Base-by-base conservation (phyloP, 2,329 filamentous ascomycete genomes). In the Exophiala xenobiotica region DNA sequence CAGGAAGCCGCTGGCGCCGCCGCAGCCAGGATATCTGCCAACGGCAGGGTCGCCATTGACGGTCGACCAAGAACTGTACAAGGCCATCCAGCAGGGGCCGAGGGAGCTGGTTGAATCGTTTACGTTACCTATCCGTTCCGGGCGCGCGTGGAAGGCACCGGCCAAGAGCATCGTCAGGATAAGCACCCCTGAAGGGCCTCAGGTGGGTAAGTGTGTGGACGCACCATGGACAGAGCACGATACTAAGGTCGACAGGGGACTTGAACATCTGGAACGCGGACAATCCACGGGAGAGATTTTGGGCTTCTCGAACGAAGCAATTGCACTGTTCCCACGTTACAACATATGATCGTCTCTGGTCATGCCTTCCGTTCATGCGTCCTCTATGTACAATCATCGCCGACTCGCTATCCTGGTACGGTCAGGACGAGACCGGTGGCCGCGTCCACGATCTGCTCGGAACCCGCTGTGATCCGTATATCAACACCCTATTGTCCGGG, bases 391-490 rank as follows among this genome's bases (percentile, higher is more conserved):
- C 88, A 0, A 86, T 93, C 23, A 50, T 62, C 26, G 54, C 49
- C 14, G 88, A 93, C 67, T 81, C 78, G n/a, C 70, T 92, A 11
- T 66, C 65, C 14, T 67, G 76, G 71, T 84, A 86, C 64, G 80
- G 81, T 49, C 65, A 73, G 40, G 78, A 87, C 65, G 72, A 79
- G 64, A 77, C 84, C 63, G 84, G 87, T 62, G 76, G 87, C 43
- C 70, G 82, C 51, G 78, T 88, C 29, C 88, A 95, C 72, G 89
- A 95, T 70, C 73, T 95, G 18, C 73, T 95, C 3, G 89, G 88
- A 27, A 95, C 88, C 20, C 76, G 89, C 37, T 95, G 89, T 68
- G 89, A 93, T 69, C 88, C 88, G 1, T 95, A 93, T 65, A 85
- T 93, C 65, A 89, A 88, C 66, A 75, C 80, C 29, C 78, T 93